Base-by-base conservation (phyloP, 2,329 filamentous ascomycete genomes). In the Beauveria bassiana region DNA sequence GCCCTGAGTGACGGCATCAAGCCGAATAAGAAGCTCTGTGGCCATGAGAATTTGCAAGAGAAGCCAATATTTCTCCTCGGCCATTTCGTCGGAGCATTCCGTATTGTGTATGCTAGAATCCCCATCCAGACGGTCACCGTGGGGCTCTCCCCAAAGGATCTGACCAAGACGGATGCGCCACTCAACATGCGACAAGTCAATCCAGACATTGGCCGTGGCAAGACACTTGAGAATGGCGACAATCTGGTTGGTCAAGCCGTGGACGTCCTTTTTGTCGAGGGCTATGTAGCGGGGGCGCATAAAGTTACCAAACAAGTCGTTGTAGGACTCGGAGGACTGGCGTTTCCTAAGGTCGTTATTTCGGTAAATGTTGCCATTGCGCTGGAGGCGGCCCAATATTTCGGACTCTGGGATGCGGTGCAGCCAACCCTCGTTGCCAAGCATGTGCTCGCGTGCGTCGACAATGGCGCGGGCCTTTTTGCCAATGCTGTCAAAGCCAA, bases 81-180 rank as follows among this genome's bases (percentile, higher is more conserved):
- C 81, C 34, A 83, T 75, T 65, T 85, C 83, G 57, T 77, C 76
- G 14, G 75, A 69, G 38, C 76, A 75, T 24, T 77, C 75, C 22
- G 76, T 77, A 62, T 83, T 79, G 54, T 78, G 76, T 52, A 81
- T 78, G 12, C 78, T 76, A n/a, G 79, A 76, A 24, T 79, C 78
- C 62, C 84, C 83, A 49, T 79, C 78, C n/a, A 80, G 66, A 52
- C 79, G 77, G 65, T 83, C 81, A 47, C 81, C 80, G 28, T 78
- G 70, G 6, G 77, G 73, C 18, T 77, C 74, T 18, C 81, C 86
- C 87, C 88, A 91, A 2, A 91, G 73, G 47, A 91, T 79, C 72
- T 90, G 88, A 7, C 88, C 88, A 1, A 91, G 77, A 14, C 87
- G 80, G 62, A 91, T 87, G 43, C 88, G 81, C 87, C 87, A 91